Base-by-base conservation (phyloP, 768 basidiomycete genomes). In the Neoboletus subvelutipes region DNA sequence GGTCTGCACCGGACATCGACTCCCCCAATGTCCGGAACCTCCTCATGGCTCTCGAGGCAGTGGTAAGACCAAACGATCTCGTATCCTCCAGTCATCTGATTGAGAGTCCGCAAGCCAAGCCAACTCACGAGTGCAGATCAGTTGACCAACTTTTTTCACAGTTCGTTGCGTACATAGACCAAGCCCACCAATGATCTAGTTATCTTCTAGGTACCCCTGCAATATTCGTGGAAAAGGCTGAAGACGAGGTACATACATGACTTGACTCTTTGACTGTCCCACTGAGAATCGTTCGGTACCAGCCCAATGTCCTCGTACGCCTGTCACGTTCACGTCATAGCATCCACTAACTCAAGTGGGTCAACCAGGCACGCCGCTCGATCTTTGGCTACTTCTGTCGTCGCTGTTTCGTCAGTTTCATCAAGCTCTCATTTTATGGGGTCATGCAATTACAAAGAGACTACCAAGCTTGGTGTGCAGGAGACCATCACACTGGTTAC, bases 341-440 rank as follows among this genome's bases (percentile, higher is more conserved):
- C 31, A 12, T 26, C 40, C 28, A 29, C 40, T 54, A 12, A 56
- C 34, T 39, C 41, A 34, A 39, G 29, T 48, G 41, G 22, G 43
- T 49, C 45, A 37, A 36, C 34, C 52, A 92, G 91, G 78, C 77
- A 51, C 84, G 88, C 28, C 84, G 88, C 20, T 93, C 92, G 3
- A 72, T 90, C 22, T 89, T 92, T 68, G 92, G 90, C 3, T 90
- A 84, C 64, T 93, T 92, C 66, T 85, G 82, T 62, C 86, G 91
- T 46, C 80, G 92, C 40, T 91, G 88, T 66, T 86, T 80, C 58
- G 78, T 90, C 48, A 86, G 81, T 63, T 92, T 87, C 71, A 67
- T 81, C 63, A 92, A 92, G 67, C 75, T 94, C 4, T 89, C 91
- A 0, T 92, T 87, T 61, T 78, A 80, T 46, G 90, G 87, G 12